These are phyloP conservation scores for Trichoderma polysporum DNA, from an alignment of 2,329 filamentous ascomycete genomes.

Conservation along the genomic window DNA sequence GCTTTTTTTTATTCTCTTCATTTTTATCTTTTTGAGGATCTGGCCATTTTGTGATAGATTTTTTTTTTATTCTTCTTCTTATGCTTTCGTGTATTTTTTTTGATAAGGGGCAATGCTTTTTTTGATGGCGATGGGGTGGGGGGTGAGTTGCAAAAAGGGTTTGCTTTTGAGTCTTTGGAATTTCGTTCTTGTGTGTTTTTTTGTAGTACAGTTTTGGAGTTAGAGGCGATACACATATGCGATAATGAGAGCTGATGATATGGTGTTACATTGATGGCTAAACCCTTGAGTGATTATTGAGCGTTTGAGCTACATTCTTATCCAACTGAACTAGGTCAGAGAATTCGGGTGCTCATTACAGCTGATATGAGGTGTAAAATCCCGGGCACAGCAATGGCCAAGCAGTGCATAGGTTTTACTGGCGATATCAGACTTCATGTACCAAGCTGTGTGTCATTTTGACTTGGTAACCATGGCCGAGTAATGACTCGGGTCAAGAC, in stretches of 20 bases:
- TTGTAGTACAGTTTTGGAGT: constrained; percentile 13
- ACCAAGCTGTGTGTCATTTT: no score
- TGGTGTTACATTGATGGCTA: background rate
- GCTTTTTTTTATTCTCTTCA: background rate
- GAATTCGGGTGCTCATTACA: no score
- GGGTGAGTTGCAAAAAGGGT: constrained; percentile 13
- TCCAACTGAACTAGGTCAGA: no score
- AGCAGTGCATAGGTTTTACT: no score
- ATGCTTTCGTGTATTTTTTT: background rate
- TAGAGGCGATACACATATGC: background rate
- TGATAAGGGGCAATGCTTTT: background rate
- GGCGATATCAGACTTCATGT: no score
- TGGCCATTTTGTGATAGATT: constrained; percentile 1
- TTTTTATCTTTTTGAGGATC: background rate
- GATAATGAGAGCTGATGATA: constrained; percentile 12
- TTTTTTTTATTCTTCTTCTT: background rate
- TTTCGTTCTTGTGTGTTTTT: background rate
- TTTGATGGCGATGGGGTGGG: background rate
- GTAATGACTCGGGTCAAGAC: no score
- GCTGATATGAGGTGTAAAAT: no score
- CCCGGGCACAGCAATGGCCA: no score
- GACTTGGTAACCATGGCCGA: no score
- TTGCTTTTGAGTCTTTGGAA: constrained; percentile 1
- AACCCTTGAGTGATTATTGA: background rate
- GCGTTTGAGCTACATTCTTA: background rate